These are phyloP conservation scores for Liriodendron chinense DNA, from an alignment of 164 flowering plant species.

Conservation along the genomic window DNA sequence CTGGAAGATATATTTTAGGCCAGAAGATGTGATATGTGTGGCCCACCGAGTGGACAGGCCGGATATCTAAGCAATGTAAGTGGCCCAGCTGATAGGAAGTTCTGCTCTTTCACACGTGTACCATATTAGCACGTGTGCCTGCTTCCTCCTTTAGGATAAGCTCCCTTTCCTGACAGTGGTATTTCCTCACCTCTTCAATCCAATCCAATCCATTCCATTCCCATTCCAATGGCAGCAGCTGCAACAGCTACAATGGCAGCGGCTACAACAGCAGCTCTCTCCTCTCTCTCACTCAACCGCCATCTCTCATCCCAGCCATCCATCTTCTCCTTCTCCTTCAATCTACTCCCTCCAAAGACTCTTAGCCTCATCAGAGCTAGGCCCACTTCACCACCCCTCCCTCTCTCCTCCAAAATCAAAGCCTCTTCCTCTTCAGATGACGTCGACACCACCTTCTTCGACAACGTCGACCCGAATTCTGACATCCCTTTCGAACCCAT, in stretches of 20 bases:
- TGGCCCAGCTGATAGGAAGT: too few species aligned
- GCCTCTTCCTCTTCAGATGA: slow-evolving; percentile 27
- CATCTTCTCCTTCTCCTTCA: slow-evolving; percentile 2
- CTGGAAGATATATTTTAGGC: too few species aligned
- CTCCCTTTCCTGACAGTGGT: not conserved
- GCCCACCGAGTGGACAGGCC: too few species aligned
- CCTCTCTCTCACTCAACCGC: slow-evolving; percentile 25
- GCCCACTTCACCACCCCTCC: slow-evolving; percentile 13
- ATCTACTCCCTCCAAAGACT: slow-evolving; percentile 12
- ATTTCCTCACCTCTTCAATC: not conserved
- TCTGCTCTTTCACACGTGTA: not conserved
- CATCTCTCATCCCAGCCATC: slow-evolving; percentile 13
- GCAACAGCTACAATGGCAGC: slow-evolving; percentile 3
- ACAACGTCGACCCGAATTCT: slow-evolving; percentile 41
- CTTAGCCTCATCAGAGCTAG: slow-evolving; percentile 9
- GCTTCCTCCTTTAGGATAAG: not conserved
- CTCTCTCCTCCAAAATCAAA: slow-evolving; percentile 12
- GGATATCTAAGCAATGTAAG: too few species aligned
- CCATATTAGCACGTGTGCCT: not conserved
- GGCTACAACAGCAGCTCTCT: slow-evolving; percentile 22
- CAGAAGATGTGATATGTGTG: too few species aligned
- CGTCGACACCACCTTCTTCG: slow-evolving; percentile 58
- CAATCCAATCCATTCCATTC: not conserved
- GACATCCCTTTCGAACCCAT: slow-evolving; percentile 45
- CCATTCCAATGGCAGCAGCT: not conserved